phyloP scores from a whole-genome alignment of 306 rosid genomes.

The Begonia masoniana region DNA sequence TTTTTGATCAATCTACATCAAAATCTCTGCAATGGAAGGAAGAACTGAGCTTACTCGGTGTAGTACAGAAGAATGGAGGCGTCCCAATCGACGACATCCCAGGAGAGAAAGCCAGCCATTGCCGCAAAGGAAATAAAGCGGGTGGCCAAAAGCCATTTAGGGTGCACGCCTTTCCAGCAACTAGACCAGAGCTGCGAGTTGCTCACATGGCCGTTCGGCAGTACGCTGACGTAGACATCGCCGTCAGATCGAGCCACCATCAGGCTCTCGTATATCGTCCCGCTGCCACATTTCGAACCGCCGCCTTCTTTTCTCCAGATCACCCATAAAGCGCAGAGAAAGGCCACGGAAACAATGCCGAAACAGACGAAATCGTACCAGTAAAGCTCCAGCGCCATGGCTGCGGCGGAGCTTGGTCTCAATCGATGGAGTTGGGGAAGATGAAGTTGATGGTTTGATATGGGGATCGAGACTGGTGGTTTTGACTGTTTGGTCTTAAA shows the following conservation, averaged over 20 bases:
- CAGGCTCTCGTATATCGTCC: constrained; percentile 32
- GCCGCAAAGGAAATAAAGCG: constrained; percentile 34
- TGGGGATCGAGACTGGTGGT: constrained; percentile 21
- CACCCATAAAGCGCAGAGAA: constrained; percentile 32
- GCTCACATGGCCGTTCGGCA: constrained; percentile 28
- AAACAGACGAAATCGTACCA: constrained; percentile 73
- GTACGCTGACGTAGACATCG: constrained; percentile 19
- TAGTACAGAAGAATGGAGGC: constrained; percentile 47
- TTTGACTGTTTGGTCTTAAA: constrained; percentile 34
- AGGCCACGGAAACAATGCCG: constrained; percentile 33
- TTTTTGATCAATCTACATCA: background rate
- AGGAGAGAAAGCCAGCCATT: constrained; percentile 23
- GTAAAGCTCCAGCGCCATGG: constrained; percentile 36
- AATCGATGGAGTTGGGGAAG: constrained; percentile 1
- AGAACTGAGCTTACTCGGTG: constrained; percentile 35
- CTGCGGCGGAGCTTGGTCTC: background rate
- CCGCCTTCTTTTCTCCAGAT: constrained; percentile 38
- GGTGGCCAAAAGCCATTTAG: constrained; percentile 31
- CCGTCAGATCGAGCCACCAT: constrained; percentile 22
- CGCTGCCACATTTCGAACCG: constrained; percentile 14
- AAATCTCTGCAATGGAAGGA: background rate
- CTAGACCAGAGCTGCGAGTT: constrained; percentile 46
- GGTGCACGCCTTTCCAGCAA: constrained; percentile 61
- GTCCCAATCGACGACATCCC: constrained; percentile 31
- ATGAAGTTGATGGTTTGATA: constrained; percentile 8